Evolutionary conservation across 768 basidiomycete species (phyloP).

Genomic region (Mycena floridula): DNA sequence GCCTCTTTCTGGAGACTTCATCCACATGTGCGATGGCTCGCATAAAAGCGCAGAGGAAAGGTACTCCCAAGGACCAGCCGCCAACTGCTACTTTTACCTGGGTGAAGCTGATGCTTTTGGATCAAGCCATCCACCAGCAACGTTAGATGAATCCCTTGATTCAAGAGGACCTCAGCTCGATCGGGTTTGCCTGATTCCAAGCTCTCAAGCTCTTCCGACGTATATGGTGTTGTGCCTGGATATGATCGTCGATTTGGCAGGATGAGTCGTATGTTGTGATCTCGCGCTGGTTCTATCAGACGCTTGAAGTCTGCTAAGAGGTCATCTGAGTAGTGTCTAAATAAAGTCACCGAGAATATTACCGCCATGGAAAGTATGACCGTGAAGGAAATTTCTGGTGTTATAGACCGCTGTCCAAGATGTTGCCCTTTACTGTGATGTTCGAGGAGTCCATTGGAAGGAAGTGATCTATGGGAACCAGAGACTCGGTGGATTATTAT

Average conservation of each 20-base stretch:
- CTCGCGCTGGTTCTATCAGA: neutral
- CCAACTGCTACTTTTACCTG: neutral
- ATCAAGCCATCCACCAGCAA: neutral
- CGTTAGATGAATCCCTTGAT: neutral
- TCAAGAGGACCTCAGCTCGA: neutral
- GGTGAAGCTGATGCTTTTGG: neutral
- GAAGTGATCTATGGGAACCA: too few species aligned
- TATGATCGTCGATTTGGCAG: neutral
- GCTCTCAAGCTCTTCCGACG: neutral
- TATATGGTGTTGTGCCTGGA: neutral
- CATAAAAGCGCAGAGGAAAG: neutral
- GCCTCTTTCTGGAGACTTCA: neutral
- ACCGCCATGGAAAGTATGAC: neutral
- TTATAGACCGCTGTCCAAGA: neutral
- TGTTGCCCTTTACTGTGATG: neutral
- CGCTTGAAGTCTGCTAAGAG: neutral
- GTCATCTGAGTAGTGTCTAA: neutral
- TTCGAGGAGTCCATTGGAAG: too few species aligned
- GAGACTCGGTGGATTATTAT: too few species aligned
- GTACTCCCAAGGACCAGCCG: neutral
- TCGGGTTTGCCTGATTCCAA: neutral
- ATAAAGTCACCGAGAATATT: neutral
- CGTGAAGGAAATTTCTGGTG: neutral
- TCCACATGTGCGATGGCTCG: neutral
- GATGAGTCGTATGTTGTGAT: neutral